Conservation (phyloP, 352 stramenopile species). For the Phytophthora fragariaefolia region DNA sequence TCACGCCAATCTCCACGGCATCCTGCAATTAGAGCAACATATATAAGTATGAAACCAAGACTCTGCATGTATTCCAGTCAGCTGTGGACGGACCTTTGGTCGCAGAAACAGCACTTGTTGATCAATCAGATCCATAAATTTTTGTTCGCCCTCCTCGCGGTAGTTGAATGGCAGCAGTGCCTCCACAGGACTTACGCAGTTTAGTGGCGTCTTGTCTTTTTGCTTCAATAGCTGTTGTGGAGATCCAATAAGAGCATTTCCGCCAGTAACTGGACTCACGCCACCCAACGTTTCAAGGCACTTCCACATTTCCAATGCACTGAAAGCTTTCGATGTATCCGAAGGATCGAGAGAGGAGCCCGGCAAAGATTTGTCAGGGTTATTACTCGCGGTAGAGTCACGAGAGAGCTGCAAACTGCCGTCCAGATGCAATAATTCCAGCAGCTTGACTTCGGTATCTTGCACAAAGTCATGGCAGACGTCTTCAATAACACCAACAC, state of each 20-base stretch:
- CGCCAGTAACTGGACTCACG: slow-evolving; percentile 32
- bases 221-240: slow-evolving; percentile 54
- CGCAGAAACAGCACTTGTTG: slow-evolving; percentile 55
- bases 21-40: slow-evolving; percentile 28
- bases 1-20: slow-evolving; percentile 73
- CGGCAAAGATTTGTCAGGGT: no score
- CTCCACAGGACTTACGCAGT: slow-evolving; percentile 63
- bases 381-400: background rate
- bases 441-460: slow-evolving; percentile 35
- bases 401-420: slow-evolving; percentile 39
- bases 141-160: slow-evolving; percentile 57
- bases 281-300: slow-evolving; percentile 65
- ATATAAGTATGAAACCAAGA: background rate
- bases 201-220: slow-evolving; percentile 42
- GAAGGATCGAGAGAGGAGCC: no score
- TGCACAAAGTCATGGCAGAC: slow-evolving; percentile 53
- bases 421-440: slow-evolving; percentile 49
- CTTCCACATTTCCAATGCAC: slow-evolving; percentile 66
- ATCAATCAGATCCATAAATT: slow-evolving; percentile 75
- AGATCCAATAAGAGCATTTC: slow-evolving; percentile 41
- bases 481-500: slow-evolving; percentile 44
- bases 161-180: slow-evolving; percentile 71
- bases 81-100: slow-evolving; percentile 54
- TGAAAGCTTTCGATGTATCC: slow-evolving; percentile 45
- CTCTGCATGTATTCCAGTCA: background rate